phyloP scores from a whole-genome alignment of 768 basidiomycete species.

The Dacryopinax spathularia region DNA sequence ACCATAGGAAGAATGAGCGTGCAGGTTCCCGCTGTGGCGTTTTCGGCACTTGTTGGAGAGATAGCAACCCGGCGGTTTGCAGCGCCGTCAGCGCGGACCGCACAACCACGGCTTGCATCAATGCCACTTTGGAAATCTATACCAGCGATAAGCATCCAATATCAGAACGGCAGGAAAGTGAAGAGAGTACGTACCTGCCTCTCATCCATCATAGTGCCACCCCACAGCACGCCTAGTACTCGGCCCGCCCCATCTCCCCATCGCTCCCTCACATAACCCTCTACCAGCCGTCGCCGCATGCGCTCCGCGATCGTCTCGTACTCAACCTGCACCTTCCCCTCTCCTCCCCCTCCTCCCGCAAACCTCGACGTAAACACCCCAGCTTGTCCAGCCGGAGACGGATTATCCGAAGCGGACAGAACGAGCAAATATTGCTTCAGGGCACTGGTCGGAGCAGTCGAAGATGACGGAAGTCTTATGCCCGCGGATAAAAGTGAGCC shows the following conservation, averaged over 20 bases:
- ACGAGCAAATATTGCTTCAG: slow-evolving; percentile 71
- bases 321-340: slow-evolving; percentile 55
- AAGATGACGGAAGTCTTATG: slow-evolving; percentile 3
- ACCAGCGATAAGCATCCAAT: background rate
- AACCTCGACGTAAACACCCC: slow-evolving; percentile 55
- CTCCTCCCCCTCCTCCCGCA: slow-evolving; percentile 32
- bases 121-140: slow-evolving; percentile 81
- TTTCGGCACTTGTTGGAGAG: slow-evolving; percentile 85
- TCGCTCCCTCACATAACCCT: slow-evolving; percentile 65
- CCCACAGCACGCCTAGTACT: slow-evolving; percentile 60
- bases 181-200: slow-evolving; percentile 51
- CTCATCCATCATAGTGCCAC: slow-evolving; percentile 85
- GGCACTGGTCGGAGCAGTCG: background rate
- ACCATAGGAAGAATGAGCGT: slow-evolving; percentile 88
- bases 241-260: slow-evolving; percentile 74
- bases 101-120: slow-evolving; percentile 82
- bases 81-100: slow-evolving; percentile 67
- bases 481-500: background rate
- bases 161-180: slow-evolving; percentile 5
- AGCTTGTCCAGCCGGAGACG: slow-evolving; percentile 52
- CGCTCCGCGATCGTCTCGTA: slow-evolving; percentile 58
- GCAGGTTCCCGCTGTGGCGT: slow-evolving; percentile 80
- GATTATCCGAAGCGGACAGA: slow-evolving; percentile 69
- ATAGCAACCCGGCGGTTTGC: slow-evolving; percentile 67
- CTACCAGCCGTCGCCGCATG: slow-evolving; percentile 55